Conservation (phyloP, 2,329 filamentous ascomycete genomes). For the Cyphellophora attinorum region DNA sequence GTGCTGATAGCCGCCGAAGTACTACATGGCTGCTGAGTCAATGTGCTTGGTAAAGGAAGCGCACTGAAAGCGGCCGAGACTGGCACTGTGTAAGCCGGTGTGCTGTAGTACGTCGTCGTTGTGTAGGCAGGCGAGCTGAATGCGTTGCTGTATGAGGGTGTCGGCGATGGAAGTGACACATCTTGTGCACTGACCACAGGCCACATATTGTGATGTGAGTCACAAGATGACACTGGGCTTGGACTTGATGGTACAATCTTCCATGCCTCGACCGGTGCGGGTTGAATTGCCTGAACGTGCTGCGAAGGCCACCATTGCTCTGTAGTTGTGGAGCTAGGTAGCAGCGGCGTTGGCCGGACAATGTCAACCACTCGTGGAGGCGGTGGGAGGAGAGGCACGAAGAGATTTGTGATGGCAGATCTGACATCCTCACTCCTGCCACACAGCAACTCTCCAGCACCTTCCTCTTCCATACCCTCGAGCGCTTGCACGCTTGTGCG, state of each 20-base stretch:
- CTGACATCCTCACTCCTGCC: slow-evolving; percentile 93
- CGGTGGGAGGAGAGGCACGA: slow-evolving; percentile 75
- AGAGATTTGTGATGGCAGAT: slow-evolving; percentile 69
- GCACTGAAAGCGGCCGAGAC: slow-evolving; percentile 46
- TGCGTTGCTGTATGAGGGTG: slow-evolving; percentile 70
- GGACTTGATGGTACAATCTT: slow-evolving; percentile 84
- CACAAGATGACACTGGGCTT: slow-evolving; percentile 63
- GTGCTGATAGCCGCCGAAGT: slow-evolving; percentile 64
- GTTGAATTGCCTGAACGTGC: slow-evolving; percentile 53
- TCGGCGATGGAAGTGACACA: slow-evolving; percentile 65
- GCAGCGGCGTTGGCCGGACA: slow-evolving; percentile 71
- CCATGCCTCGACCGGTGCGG: slow-evolving; percentile 75
- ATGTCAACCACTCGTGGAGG: slow-evolving; percentile 82
- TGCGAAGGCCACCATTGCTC: slow-evolving; percentile 74
- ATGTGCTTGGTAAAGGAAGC: slow-evolving; percentile 76
- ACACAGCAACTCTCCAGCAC: slow-evolving; percentile 82
- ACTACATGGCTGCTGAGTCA: slow-evolving; percentile 73
- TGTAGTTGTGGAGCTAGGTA: slow-evolving; percentile 69
- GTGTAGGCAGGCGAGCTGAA: slow-evolving; percentile 59
- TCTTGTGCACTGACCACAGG: slow-evolving; percentile 66
- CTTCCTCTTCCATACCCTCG: slow-evolving; percentile 93
- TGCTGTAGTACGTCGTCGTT: slow-evolving; percentile 61
- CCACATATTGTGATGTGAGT: slow-evolving; percentile 68
- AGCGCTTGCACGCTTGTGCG: slow-evolving; percentile 79
- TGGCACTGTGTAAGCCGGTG: slow-evolving; percentile 59